These are phyloP conservation scores for Blastocrithidia nonstop DNA, from an alignment of 208 protist species.

Conservation along the genomic window DNA sequence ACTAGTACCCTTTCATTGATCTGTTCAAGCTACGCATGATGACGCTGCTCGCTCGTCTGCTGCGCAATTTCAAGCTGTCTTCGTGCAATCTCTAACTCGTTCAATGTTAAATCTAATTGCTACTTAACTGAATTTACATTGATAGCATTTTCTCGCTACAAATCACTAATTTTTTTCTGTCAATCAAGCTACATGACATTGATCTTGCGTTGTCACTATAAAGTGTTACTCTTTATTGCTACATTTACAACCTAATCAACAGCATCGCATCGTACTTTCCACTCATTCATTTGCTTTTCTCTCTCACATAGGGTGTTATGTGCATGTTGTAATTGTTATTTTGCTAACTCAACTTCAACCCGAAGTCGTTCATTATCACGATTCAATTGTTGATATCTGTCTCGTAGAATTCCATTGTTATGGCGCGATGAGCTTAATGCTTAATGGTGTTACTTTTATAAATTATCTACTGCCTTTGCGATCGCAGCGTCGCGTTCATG, in stretches of 20 bases:
- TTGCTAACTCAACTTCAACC: conserved; percentile 49
- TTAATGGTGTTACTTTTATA: conserved; percentile 48
- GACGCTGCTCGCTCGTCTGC: conserved; percentile 50
- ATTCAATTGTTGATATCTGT: conserved; percentile 28
- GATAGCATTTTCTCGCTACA: conserved; percentile 39
- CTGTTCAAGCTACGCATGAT: conserved; percentile 51
- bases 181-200: conserved; percentile 48
- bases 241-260: conserved; percentile 22
- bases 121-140: conserved; percentile 33
- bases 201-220: conserved; percentile 31
- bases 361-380: conserved; percentile 58
- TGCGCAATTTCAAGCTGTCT: conserved; percentile 27
- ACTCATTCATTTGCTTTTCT: conserved; percentile 3
- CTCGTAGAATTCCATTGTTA: conserved; percentile 44
- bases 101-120: conserved; percentile 13
- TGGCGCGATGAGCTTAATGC: conserved; percentile 27
- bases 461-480: conserved; percentile 32
- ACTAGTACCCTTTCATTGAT: conserved; percentile 77
- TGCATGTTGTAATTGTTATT: conserved; percentile 31
- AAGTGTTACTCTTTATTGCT: conserved; percentile 30
- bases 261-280: background rate
- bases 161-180: conserved; percentile 40
- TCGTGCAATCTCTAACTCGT: conserved; percentile 18
- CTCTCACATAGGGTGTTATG: conserved; percentile 16
- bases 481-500: conserved; percentile 63